Evolutionary conservation across 2,329 filamentous ascomycete genomes (phyloP).

Genomic region (Trichoderma semiorbis): DNA sequence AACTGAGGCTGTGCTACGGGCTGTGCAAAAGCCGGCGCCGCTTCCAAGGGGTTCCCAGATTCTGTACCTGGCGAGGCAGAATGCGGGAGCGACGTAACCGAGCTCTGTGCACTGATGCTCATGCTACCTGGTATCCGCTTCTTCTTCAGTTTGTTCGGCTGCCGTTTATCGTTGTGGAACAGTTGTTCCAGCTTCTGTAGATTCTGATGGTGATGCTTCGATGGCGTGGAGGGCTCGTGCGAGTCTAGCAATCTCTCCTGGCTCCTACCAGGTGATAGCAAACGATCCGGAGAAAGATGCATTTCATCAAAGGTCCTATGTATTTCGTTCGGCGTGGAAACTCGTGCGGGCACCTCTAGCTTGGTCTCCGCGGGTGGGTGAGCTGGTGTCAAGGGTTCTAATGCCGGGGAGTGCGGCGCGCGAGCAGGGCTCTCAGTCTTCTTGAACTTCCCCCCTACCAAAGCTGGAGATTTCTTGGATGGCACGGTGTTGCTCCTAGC

Average conservation of each 20-base stretch:
- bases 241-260: constrained; percentile 47
- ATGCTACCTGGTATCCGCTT: constrained; percentile 72
- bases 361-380: constrained; percentile 23
- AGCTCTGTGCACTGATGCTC: constrained; percentile 88
- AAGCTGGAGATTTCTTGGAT: constrained; percentile 77
- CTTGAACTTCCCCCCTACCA: constrained; percentile 65
- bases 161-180: constrained; percentile 66
- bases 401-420: constrained; percentile 29
- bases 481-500: constrained; percentile 84
- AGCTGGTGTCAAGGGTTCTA: constrained; percentile 39
- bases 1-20: constrained; percentile 20
- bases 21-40: not conserved
- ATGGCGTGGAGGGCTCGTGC: constrained; percentile 49
- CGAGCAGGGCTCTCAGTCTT: constrained; percentile 31
- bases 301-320: constrained; percentile 28
- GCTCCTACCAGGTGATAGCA: constrained; percentile 40
- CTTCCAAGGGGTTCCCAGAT: constrained; percentile 45
- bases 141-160: constrained; percentile 89
- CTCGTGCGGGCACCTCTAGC: constrained; percentile 21
- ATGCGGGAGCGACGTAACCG: constrained; percentile 66
- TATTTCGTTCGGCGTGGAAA: constrained; percentile 28
- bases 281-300: constrained; percentile 29
- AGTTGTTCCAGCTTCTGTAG: constrained; percentile 67
- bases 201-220: constrained; percentile 60
- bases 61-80: constrained; percentile 48